Evolutionary conservation across 2,329 filamentous ascomycete genomes (phyloP), one percentile per base, ranked within the genome.

Genomic region (Dothideomycetidae sp.): DNA sequence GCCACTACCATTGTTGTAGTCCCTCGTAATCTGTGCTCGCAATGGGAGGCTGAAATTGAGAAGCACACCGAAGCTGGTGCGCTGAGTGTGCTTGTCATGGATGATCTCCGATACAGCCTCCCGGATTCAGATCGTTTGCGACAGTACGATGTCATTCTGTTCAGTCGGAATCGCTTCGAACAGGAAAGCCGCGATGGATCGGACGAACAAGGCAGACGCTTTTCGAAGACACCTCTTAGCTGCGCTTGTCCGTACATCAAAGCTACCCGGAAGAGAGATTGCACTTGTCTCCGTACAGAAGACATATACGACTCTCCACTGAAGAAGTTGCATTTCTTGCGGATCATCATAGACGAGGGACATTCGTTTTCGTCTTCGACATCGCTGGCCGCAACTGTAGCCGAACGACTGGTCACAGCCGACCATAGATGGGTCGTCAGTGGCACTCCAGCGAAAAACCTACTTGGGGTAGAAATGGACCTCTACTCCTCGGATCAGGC

Each of bases 301-400:
- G 55, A 55, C 44, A 26, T 60, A 41, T 70, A 74, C 19, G 53
- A 68, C 7, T 81, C 75, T 1, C 71, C 79, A 0, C 57, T 94
- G 12, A 73, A 74, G 28, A 58, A 71, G 5, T 57, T 94, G 3
- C 84, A 83, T 48, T 93, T 88, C 69, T 78, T 93, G 49, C 71
- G 88, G 1, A 77, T 92, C 32, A 86, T 96, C 31, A 79, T 93
- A 12, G 88, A 96, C 46, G 88, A 94, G 64, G 88, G 88, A 0
- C 85, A 94, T 53, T 80, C 72, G 42, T 76, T 93, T 41, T 82
- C 83, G 0, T 78, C 81, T 26, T 71, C 71, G 1, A 68, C 59
- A 2, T 83, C 74, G 1, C 69, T 64, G 31, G 70, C 73, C 19
- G 63, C 71, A 4, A 53, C 66, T 11, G 62, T 76, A 5, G 60